Conservation (phyloP, 352 stramenopile species). For the Peronospora destructor region DNA sequence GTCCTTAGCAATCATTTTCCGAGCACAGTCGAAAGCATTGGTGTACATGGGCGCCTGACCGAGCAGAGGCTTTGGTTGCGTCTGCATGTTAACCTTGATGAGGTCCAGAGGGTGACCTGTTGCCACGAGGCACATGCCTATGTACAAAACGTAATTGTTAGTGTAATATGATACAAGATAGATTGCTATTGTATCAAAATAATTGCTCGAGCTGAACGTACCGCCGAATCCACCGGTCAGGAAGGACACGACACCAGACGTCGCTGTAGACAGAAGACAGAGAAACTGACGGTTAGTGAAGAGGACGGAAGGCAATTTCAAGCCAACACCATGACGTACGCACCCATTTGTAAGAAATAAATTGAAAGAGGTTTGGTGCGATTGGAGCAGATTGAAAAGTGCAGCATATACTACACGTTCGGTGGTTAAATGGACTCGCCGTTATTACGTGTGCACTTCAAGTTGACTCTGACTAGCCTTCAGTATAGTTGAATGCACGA, state of each 20-base stretch:
- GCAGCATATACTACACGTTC: slow-evolving; percentile 26
- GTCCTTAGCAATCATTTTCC: slow-evolving; percentile 90
- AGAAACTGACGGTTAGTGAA: background rate
- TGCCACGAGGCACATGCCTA: slow-evolving; percentile 87
- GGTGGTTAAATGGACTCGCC: slow-evolving; percentile 20
- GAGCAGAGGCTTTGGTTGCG: slow-evolving; percentile 64
- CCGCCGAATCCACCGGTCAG: slow-evolving; percentile 90
- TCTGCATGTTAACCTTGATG: slow-evolving; percentile 94
- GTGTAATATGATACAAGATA: background rate
- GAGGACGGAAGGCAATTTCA: background rate
- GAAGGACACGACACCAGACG: slow-evolving; percentile 89
- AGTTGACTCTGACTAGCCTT: slow-evolving; percentile 19
- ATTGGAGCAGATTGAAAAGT: slow-evolving; percentile 16
- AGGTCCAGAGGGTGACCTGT: slow-evolving; percentile 93
- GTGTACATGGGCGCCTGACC: slow-evolving; percentile 70
- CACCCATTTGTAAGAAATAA: slow-evolving; percentile 26
- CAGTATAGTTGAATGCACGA: slow-evolving; percentile 26
- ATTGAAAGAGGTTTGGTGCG: slow-evolving; percentile 8
- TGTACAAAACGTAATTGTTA: background rate
- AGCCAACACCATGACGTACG: slow-evolving; percentile 8
- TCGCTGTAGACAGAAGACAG: slow-evolving; percentile 29
- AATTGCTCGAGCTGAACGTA: slow-evolving; percentile 21
- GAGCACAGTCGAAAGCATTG: slow-evolving; percentile 85
- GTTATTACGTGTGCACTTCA: slow-evolving; percentile 34
- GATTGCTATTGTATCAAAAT: background rate